These are phyloP conservation scores for Micractinium conductrix DNA, from an alignment of 139 green algal genomes.

Conservation along the genomic window DNA sequence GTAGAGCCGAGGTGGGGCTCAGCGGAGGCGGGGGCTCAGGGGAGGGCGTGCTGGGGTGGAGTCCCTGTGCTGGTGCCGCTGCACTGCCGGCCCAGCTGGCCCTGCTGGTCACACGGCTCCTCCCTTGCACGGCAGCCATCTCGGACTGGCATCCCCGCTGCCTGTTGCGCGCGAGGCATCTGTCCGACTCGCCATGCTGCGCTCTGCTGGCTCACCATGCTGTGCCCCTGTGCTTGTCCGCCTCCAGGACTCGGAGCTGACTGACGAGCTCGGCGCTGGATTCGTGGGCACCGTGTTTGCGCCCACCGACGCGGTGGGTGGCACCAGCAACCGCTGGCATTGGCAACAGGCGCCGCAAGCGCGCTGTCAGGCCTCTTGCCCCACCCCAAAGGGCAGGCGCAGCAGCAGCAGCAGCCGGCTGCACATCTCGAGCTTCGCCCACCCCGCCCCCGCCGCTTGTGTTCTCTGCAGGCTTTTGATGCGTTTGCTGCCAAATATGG, in stretches of 20 bases:
- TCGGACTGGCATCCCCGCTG: too few relatives aligned
- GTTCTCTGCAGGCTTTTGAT: background rate
- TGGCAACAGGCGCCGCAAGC: background rate
- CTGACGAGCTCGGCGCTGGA: background rate
- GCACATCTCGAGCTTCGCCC: too few relatives aligned
- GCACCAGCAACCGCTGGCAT: background rate
- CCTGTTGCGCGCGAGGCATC: background rate
- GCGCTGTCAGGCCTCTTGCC: too few relatives aligned
- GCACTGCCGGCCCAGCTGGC: too few relatives aligned
- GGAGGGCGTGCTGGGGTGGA: too few relatives aligned
- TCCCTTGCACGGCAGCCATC: background rate
- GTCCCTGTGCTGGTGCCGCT: too few relatives aligned
- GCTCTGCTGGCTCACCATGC: background rate
- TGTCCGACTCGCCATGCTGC: background rate
- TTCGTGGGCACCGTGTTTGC: slow-evolving; percentile 12
- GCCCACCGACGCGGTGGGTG: background rate
- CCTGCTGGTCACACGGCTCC: background rate
- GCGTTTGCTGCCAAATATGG: background rate
- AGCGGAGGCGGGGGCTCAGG: too few relatives aligned
- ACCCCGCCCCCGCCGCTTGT: too few relatives aligned
- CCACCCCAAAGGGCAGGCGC: too few relatives aligned
- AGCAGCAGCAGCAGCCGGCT: too few relatives aligned
- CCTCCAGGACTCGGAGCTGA: background rate
- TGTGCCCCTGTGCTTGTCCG: too few relatives aligned
- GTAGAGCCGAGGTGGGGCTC: background rate